Evolutionary conservation across 2,329 filamentous ascomycete genomes (phyloP).

Genomic region (Plectosphaerella sp.): DNA sequence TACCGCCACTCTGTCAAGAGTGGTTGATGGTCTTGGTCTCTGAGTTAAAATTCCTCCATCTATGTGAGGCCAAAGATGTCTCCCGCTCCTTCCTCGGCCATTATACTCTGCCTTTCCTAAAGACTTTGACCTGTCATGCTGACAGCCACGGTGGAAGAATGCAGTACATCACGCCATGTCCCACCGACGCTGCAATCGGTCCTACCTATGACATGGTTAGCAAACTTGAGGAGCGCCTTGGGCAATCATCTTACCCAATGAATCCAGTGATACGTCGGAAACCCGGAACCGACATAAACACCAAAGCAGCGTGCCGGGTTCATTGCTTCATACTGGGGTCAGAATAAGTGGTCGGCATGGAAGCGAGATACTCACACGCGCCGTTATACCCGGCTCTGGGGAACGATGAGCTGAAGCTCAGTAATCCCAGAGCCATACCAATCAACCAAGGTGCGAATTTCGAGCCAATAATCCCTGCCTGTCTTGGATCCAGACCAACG

Average conservation of each 20-base stretch:
- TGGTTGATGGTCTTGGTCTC: not conserved
- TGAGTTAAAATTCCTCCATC: too few relatives aligned
- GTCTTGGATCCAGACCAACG: conserved; percentile 47
- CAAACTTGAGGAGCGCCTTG: too few relatives aligned
- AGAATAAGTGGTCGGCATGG: too few relatives aligned
- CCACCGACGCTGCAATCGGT: too few relatives aligned
- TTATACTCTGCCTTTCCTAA: too few relatives aligned
- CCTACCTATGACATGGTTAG: too few relatives aligned
- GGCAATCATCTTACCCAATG: conserved; percentile 11
- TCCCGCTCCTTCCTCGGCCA: too few relatives aligned
- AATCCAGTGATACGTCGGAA: conserved; percentile 19
- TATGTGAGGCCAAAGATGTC: too few relatives aligned
- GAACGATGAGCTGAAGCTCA: conserved; percentile 27
- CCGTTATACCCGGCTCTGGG: conserved; percentile 17
- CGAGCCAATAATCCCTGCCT: conserved; percentile 42
- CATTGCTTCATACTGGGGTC: conserved; percentile 7
- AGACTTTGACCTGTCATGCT: too few relatives aligned
- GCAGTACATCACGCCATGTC: too few relatives aligned
- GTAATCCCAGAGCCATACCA: conserved; percentile 30
- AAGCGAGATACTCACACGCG: too few relatives aligned
- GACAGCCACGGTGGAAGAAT: too few relatives aligned
- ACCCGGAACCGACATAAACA: conserved; percentile 12
- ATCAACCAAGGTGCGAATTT: conserved; percentile 45
- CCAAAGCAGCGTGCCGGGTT: conserved; percentile 19
- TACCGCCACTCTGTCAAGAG: not conserved